These are phyloP conservation scores for Raphanus hybrid DNA, from an alignment of 441 rosid species.

Conservation along the genomic window DNA sequence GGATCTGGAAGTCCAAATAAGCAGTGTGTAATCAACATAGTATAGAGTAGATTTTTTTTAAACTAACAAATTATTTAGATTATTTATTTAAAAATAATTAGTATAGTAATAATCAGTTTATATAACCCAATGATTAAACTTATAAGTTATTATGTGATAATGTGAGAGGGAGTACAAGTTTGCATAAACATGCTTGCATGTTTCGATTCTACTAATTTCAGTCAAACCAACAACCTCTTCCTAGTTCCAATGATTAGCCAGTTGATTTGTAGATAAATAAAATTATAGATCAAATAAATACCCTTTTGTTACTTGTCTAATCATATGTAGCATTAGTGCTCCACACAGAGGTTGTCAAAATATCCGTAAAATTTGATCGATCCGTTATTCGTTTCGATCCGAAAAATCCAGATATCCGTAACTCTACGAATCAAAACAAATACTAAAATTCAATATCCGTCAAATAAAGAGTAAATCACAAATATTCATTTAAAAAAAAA, in stretches of 20 bases:
- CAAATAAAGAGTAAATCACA: no score
- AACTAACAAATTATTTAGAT: no score
- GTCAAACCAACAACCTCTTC: conserved; percentile 34
- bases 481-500: no score
- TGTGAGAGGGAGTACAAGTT: conserved; percentile 9
- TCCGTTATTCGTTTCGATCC: no score
- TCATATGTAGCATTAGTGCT: conserved; percentile 24
- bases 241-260: conserved; percentile 36
- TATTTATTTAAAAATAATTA: no score
- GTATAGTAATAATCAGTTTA: neutral
- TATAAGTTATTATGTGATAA: neutral
- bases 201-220: neutral
- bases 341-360: neutral
- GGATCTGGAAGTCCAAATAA: no score
- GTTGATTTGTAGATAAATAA: conserved; percentile 14
- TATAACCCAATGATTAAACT: neutral
- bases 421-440: no score
- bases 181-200: conserved; percentile 21
- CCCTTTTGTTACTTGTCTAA: conserved; percentile 27
- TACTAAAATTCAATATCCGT: no score
- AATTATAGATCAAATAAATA: neutral
- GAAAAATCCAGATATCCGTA: no score
- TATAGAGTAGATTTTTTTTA: no score
- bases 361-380: no score
- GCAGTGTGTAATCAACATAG: no score